Base-by-base conservation (phyloP, 495 filamentous ascomycete genomes). In the Tetracladium setigerum region DNA sequence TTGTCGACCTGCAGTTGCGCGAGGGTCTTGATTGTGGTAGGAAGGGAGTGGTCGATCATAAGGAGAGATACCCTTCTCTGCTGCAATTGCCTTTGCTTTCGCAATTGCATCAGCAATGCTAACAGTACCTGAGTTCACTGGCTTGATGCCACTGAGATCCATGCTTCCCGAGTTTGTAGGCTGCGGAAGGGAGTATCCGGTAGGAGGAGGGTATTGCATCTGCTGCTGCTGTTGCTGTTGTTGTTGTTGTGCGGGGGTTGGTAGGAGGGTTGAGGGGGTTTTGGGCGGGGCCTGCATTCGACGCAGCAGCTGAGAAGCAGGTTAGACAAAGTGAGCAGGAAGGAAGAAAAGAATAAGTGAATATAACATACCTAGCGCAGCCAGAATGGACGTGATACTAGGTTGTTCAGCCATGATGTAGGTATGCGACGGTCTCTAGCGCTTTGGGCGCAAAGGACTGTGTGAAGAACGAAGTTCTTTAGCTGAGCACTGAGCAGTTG, bases 141-240 rank as follows among this genome's bases (percentile, higher is more conserved):
- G 85, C 55, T 81, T 83, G 57, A 90, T 85, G 9, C 75, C 70
- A 62, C 79, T 86, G 31, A 92, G 62, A 56, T 92, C 87, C 43
- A 88, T 69, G 42, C 71, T 82, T 9, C 84, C 86, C 16, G 82
- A 79, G 15, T 69, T 72, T 19, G 77, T 74, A 7, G 86, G 84
- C 52, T 81, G 83, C 0, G 86, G 86, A 22, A 86, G 66, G 22
- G 65, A 57, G 55, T 75, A 83, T 36, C 59, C 55, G 12, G 62
- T 55, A 19, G 65, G 48, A n/a, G 58, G 41, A 27, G 22, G 22
- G 7, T 27, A 27, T 44, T 73, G 72, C 6, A 64, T 62, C 15
- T 55, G 52, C n/a, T 58, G 65, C 60, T 62, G 70, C 36, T 41
- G 62, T 45, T 44, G 57, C 41, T 52, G 60, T 37, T 68, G 67